Evolutionary conservation across 805 yeast genomes (phyloP).

Genomic region (Isabelozyma heimii): DNA sequence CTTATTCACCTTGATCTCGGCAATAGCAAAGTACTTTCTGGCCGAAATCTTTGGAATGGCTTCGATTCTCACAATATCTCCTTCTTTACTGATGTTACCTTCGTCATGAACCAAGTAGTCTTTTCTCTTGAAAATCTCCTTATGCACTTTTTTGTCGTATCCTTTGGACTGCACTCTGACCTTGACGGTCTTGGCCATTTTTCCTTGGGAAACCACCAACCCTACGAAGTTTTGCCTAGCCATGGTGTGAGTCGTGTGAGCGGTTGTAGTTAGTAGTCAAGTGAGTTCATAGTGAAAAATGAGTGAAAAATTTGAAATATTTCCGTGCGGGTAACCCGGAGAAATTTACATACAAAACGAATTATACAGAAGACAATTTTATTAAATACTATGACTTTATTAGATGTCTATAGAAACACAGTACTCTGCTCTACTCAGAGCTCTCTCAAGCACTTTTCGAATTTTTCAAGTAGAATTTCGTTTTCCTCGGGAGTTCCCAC

Average conservation of each 20-base stretch:
- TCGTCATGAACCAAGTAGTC: constrained; percentile 94
- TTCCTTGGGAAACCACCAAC: constrained; percentile 91
- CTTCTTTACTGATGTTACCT: constrained; percentile 86
- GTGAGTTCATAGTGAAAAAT: neutral
- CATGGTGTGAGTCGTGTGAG: constrained; percentile 39
- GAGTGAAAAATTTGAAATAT: neutral
- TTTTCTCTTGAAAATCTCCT: constrained; percentile 72
- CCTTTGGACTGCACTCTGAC: constrained; percentile 80
- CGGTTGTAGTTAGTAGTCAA: too few species aligned
- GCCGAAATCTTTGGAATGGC: constrained; percentile 82
- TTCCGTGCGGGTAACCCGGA: neutral
- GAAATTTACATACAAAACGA: neutral
- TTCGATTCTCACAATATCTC: constrained; percentile 92
- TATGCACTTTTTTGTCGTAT: constrained; percentile 69
- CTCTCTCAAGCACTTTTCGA: constrained; percentile 26
- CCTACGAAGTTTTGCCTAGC: constrained; percentile 91
- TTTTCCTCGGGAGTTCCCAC: constrained; percentile 85
- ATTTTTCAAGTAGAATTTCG: constrained; percentile 47
- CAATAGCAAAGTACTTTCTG: constrained; percentile 82
- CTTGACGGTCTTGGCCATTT: constrained; percentile 92
- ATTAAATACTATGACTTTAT: too few species aligned
- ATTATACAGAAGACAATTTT: neutral
- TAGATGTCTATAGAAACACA: neutral
- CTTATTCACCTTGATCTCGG: constrained; percentile 82
- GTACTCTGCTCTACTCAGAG: neutral